Conservation (phyloP, 2,329 filamentous ascomycete species). For the Pestalotiopsis sp. region DNA sequence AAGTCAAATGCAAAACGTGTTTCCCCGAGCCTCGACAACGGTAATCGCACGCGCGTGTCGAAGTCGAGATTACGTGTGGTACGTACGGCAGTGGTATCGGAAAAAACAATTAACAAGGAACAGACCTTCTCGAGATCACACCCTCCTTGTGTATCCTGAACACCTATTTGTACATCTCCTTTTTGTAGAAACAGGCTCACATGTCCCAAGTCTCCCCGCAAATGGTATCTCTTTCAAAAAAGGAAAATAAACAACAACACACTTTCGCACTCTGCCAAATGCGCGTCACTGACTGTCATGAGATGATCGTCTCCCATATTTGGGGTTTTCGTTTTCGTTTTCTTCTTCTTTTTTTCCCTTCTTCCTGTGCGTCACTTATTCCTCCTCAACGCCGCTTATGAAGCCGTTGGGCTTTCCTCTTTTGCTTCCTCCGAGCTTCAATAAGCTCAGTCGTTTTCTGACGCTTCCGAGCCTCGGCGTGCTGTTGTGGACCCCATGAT, state of each 20-base stretch:
- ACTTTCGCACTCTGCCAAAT: not conserved
- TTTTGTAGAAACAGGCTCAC: not conserved
- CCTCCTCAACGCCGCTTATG: constrained; percentile 59
- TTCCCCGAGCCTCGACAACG: not conserved
- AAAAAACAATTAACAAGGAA: not conserved
- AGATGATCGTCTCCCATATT: not conserved
- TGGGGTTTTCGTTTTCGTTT: not conserved
- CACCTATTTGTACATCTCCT: constrained; percentile 6
- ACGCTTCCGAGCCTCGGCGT: constrained; percentile 62
- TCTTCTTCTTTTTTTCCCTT: constrained; percentile 16
- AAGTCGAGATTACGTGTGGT: not conserved
- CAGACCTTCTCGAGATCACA: constrained; percentile 3
- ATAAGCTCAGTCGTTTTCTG: constrained; percentile 75
- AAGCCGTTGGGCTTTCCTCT: constrained; percentile 54
- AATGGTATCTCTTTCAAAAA: constrained; percentile 1
- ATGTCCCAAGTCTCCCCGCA: not conserved
- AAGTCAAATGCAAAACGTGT: not conserved
- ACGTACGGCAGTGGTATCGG: not conserved
- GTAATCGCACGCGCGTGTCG: not conserved
- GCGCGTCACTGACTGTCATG: not conserved
- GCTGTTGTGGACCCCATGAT: constrained; percentile 34
- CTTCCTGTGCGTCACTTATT: constrained; percentile 34
- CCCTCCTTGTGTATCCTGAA: constrained; percentile 7
- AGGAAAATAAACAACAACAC: not conserved
- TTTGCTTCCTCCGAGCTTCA: constrained; percentile 73